A percentile compares a stretch with the other conserved stretches of the same genome.
Conservation (phyloP, 2,329 filamentous ascomycete species). For the Fusarium abutilonis region DNA sequence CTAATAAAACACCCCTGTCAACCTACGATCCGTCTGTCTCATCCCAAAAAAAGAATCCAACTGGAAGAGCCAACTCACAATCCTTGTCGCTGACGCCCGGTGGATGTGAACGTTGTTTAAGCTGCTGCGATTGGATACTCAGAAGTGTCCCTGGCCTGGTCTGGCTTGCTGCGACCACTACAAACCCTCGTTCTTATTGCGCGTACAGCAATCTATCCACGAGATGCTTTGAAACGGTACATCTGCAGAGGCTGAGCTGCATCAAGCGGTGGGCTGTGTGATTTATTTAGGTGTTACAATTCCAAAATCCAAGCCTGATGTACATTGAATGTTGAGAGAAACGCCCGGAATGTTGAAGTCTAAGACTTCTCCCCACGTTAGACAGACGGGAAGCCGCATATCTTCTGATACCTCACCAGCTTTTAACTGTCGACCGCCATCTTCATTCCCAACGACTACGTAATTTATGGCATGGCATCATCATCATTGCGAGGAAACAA, state of each 20-base stretch:
- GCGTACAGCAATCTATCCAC: slow-evolving; percentile 26
- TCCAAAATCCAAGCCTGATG: neutral
- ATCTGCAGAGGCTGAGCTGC: slow-evolving; percentile 31
- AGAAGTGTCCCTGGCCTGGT: slow-evolving; percentile 9
- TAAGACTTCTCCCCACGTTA: slow-evolving; percentile 18
- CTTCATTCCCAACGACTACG: slow-evolving; percentile 28
- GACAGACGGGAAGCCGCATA: slow-evolving; percentile 31
- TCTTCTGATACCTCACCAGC: slow-evolving; percentile 22
- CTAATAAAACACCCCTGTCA: slow-evolving; percentile 37
- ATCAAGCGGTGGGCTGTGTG: slow-evolving; percentile 24
- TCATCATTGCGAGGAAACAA: slow-evolving; percentile 24
- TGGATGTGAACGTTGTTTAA: slow-evolving; percentile 24
- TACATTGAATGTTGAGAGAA: neutral
- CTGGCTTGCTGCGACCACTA: slow-evolving; percentile 40
- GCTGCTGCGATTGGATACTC: slow-evolving; percentile 26
- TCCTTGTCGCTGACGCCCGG: slow-evolving; percentile 37
- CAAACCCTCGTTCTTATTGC: slow-evolving; percentile 24
- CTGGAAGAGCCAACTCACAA: slow-evolving; percentile 17
- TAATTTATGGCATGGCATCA: slow-evolving; percentile 33
- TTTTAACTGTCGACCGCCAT: slow-evolving; percentile 16
- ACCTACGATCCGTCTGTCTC: slow-evolving; percentile 16
- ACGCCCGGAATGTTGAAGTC: neutral
- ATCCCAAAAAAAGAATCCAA: slow-evolving; percentile 32
- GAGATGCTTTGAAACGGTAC: slow-evolving; percentile 35
- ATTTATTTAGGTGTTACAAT: slow-evolving; percentile 3